Percentiles rank a stretch among this genome's conserved stretches.
phyloP scores from a whole-genome alignment of 805 yeast genomes.

The Kazachstania martiniae region DNA sequence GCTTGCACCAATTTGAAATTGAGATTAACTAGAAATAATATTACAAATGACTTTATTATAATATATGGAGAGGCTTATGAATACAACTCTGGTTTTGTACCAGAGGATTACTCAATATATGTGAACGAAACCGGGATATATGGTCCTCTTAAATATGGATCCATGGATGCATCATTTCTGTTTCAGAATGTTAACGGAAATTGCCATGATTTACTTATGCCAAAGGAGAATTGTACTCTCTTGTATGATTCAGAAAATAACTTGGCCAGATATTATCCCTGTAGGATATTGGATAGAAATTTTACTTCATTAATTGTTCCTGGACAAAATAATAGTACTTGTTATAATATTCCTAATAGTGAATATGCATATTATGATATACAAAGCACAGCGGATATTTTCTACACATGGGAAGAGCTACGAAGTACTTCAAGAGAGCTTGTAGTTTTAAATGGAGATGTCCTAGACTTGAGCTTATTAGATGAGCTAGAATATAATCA shows the following conservation, averaged over 20 bases:
- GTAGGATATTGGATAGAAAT: constrained; percentile 53
- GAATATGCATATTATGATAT: constrained; percentile 57
- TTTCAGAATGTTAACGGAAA: constrained; percentile 90
- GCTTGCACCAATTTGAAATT: constrained; percentile 46
- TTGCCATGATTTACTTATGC: constrained; percentile 67
- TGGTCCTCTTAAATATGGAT: constrained; percentile 84
- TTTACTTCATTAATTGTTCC: too few relatives aligned
- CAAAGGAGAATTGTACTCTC: constrained; percentile 58
- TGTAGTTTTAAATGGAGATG: constrained; percentile 82
- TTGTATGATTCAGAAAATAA: constrained; percentile 50
- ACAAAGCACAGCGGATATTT: constrained; percentile 62
- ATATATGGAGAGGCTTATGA: constrained; percentile 70
- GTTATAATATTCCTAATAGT: constrained; percentile 69
- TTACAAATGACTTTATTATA: constrained; percentile 26
- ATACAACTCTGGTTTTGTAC: not conserved
- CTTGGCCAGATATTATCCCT: constrained; percentile 96
- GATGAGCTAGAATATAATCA: constrained; percentile 66
- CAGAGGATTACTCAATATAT: not conserved
- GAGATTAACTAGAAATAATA: constrained; percentile 4
- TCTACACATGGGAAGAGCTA: constrained; percentile 84
- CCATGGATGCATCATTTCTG: constrained; percentile 69
- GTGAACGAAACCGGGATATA: constrained; percentile 34
- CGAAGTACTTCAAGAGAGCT: constrained; percentile 58
- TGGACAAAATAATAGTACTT: constrained; percentile 62
- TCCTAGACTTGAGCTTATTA: constrained; percentile 68